These are phyloP conservation scores for Geranium rotundifolium DNA, from an alignment of 345 rosid genomes.

Conservation along the genomic window DNA sequence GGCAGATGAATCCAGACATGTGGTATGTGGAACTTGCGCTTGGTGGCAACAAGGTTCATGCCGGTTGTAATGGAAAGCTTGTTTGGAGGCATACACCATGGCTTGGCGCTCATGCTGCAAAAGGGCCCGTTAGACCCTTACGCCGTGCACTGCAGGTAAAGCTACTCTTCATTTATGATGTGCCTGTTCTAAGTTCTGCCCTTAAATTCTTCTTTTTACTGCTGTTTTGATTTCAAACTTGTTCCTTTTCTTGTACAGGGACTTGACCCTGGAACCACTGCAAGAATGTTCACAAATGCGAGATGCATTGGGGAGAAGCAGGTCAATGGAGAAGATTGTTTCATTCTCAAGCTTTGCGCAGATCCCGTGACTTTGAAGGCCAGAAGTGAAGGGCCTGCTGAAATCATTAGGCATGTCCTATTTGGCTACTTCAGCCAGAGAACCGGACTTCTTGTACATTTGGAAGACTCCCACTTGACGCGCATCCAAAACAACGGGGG, in stretches of 20 bases:
- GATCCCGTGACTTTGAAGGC: constrained; percentile 19
- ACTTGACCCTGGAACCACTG: constrained; percentile 24
- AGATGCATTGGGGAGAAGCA: constrained; percentile 21
- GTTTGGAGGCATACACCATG: constrained; percentile 42
- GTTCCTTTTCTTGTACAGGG: constrained; percentile 13
- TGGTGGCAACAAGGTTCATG: constrained; percentile 30
- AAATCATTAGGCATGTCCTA: constrained; percentile 20
- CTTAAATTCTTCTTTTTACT: too few species aligned
- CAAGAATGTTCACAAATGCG: constrained; percentile 19
- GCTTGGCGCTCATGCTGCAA: constrained; percentile 29
- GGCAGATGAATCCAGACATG: constrained; percentile 37
- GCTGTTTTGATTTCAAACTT: constrained; percentile 1
- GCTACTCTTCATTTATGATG: too few species aligned
- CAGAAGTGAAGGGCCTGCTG: constrained; percentile 21
- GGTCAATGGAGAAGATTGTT: constrained; percentile 19
- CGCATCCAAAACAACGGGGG: constrained; percentile 23
- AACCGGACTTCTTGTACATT: constrained; percentile 19
- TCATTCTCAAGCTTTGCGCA: constrained; percentile 24
- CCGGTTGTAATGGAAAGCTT: constrained; percentile 31
- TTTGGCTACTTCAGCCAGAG: constrained; percentile 28
- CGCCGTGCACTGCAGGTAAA: constrained; percentile 32
- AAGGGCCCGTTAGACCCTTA: constrained; percentile 29
- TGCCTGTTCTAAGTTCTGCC: too few species aligned
- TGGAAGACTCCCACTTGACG: constrained; percentile 26
- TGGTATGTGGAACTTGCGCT: constrained; percentile 35